Evolutionary conservation across 345 rosid genomes (phyloP).

Genomic region (Eucalyptus regnans): DNA sequence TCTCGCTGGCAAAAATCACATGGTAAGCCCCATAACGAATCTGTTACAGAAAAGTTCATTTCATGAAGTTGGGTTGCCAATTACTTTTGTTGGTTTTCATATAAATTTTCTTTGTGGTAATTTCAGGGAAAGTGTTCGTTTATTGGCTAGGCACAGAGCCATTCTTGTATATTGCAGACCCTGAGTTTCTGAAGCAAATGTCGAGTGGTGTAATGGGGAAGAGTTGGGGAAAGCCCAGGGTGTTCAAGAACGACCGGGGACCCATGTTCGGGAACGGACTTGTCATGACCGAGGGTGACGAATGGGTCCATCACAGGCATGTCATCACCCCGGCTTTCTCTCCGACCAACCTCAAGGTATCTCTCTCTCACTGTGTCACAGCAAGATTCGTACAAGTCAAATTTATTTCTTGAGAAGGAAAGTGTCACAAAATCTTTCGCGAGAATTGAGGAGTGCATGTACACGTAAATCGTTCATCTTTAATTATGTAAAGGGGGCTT

Average conservation of each 20-base stretch:
- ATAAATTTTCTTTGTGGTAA: neutral
- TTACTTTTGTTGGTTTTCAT: neutral
- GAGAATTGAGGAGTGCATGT: neutral
- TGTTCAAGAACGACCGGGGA: slow-evolving; percentile 72
- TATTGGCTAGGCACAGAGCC: slow-evolving; percentile 97
- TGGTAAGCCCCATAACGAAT: slow-evolving; percentile 18
- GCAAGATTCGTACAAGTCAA: neutral
- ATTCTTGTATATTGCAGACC: slow-evolving; percentile 77
- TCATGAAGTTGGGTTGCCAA: neutral
- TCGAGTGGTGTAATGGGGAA: slow-evolving; percentile 69
- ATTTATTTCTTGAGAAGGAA: no score
- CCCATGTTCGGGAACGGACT: slow-evolving; percentile 92
- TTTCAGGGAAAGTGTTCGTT: slow-evolving; percentile 72
- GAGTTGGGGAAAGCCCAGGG: slow-evolving; percentile 89
- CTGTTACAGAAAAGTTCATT: no score
- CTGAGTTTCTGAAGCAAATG: slow-evolving; percentile 69
- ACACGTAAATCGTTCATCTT: neutral
- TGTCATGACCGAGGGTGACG: slow-evolving; percentile 89
- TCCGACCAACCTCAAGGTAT: slow-evolving; percentile 69
- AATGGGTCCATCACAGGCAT: slow-evolving; percentile 90
- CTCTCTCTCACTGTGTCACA: neutral
- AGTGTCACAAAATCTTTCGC: no score
- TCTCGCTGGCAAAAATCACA: slow-evolving; percentile 66
- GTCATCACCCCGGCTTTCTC: slow-evolving; percentile 84
- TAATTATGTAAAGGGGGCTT: neutral